A percentile compares a stretch with the other conserved stretches of the same genome.
Evolutionary conservation across 129 eudicot species (phyloP).

Genomic region (sunflower (Helianthus annuus)): DNA sequence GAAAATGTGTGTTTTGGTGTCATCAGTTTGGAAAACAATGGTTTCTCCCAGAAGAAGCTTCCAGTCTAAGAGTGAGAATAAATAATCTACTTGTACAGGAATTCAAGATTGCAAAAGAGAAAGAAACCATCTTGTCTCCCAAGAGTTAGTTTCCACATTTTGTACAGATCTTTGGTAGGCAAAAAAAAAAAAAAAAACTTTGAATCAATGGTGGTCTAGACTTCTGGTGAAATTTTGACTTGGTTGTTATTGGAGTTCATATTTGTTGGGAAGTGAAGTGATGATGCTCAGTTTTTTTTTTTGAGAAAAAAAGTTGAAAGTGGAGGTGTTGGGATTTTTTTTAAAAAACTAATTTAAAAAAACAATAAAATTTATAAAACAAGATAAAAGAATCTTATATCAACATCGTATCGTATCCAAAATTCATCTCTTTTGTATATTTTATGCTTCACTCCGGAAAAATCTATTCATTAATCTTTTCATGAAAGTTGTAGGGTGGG

Average conservation of each 20-base stretch:
- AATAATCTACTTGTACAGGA: conserved; percentile 40
- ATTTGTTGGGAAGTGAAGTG: conserved; percentile 5
- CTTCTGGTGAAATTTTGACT: not conserved
- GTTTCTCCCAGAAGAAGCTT: conserved; percentile 80
- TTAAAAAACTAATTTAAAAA: too few species aligned
- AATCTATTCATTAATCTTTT: too few species aligned
- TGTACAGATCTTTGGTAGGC: conserved; percentile 26
- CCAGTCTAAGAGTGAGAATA: conserved; percentile 60
- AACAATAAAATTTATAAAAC: too few species aligned
- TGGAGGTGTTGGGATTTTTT: too few species aligned
- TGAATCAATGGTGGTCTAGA: not conserved
- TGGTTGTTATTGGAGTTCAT: conserved; percentile 5
- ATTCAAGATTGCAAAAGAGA: conserved; percentile 45
- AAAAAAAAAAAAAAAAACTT: not conserved
- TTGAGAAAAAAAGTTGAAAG: not conserved
- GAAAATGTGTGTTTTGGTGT: conserved; percentile 19
- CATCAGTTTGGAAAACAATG: conserved; percentile 69
- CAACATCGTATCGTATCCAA: too few species aligned
- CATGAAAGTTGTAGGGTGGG: too few species aligned
- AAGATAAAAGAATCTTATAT: too few species aligned
- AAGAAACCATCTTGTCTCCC: conserved; percentile 23
- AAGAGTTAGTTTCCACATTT: conserved; percentile 12
- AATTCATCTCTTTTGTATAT: too few species aligned
- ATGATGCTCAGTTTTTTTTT: not conserved
- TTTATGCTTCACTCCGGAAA: too few species aligned